Evolutionary conservation across 2,329 filamentous ascomycete genomes (phyloP).

Genomic region (Aureobasidium melanogenum): DNA sequence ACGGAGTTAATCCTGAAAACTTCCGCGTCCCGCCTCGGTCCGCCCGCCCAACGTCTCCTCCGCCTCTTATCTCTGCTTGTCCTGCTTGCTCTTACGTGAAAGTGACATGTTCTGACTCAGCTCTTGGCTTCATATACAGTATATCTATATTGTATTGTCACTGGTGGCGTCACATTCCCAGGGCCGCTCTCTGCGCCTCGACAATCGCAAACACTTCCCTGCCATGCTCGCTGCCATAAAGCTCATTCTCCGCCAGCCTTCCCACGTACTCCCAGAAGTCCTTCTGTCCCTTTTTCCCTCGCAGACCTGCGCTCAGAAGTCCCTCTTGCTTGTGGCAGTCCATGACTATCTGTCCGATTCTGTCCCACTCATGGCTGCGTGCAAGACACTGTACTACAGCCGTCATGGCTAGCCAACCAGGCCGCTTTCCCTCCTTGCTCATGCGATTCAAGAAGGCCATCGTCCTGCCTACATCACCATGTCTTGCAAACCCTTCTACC

Average conservation of each 20-base stretch:
- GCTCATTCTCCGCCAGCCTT: constrained; percentile 13
- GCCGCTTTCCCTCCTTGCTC: constrained; percentile 30
- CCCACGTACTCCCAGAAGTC: constrained; percentile 22
- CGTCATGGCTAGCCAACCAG: constrained; percentile 34
- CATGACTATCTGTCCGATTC: constrained; percentile 27
- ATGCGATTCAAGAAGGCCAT: constrained; percentile 34
- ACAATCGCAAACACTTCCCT: neutral
- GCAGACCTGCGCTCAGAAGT: constrained; percentile 16
- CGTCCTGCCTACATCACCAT: constrained; percentile 38
- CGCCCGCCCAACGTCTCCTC: neutral
- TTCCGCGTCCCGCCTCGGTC: neutral
- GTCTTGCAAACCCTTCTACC: constrained; percentile 55
- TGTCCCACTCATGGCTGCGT: constrained; percentile 27
- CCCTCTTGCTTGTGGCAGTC: constrained; percentile 29
- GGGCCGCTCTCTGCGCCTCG: neutral
- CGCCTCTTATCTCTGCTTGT: neutral
- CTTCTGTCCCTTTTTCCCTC: constrained; percentile 19
- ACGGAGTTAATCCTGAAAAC: neutral
- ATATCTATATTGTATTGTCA: neutral
- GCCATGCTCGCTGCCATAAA: neutral
- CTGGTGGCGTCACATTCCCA: neutral
- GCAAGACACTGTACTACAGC: constrained; percentile 31
- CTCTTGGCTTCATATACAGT: neutral
- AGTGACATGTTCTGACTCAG: neutral
- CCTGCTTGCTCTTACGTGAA: neutral